phyloP scores from a whole-genome alignment of 2,329 filamentous ascomycete species.

The Penicillium corylophilum region DNA sequence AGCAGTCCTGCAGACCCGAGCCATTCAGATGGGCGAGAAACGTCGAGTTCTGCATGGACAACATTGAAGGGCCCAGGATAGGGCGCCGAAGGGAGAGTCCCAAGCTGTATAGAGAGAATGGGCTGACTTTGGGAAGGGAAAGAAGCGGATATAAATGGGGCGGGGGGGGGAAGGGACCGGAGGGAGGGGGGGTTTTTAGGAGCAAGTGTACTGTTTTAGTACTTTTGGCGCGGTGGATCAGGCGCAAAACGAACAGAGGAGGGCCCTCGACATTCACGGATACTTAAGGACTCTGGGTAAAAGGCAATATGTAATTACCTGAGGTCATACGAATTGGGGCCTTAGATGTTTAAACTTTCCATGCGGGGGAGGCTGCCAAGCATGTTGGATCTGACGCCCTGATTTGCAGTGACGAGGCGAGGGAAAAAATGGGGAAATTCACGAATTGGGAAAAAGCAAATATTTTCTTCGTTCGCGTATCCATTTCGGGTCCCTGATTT shows the following conservation, averaged over 20 bases:
- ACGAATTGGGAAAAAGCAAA: background rate
- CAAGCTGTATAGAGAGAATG: slow-evolving; percentile 3
- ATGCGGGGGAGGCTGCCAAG: slow-evolving; percentile 29
- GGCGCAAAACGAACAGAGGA: slow-evolving; percentile 3
- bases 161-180: background rate
- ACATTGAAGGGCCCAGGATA: slow-evolving; percentile 31
- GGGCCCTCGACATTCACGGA: background rate
- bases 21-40: slow-evolving; percentile 26
- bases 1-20: slow-evolving; percentile 22
- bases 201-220: background rate
- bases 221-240: slow-evolving; percentile 6
- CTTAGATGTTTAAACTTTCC: slow-evolving; percentile 18
- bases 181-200: background rate
- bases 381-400: slow-evolving; percentile 21
- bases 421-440: background rate
- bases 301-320: slow-evolving; percentile 17
- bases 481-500: background rate
- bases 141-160: slow-evolving; percentile 5
- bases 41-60: slow-evolving; percentile 39
- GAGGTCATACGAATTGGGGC: slow-evolving; percentile 17
- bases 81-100: slow-evolving; percentile 7
- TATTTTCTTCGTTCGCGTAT: background rate
- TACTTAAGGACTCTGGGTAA: slow-evolving; percentile 6
- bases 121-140: background rate
- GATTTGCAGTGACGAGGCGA: slow-evolving; percentile 25